Evolutionary conservation across 495 filamentous ascomycete species (phyloP), one percentile per base, ranked within the genome.

Genomic region (Neurospora tetraspora): DNA sequence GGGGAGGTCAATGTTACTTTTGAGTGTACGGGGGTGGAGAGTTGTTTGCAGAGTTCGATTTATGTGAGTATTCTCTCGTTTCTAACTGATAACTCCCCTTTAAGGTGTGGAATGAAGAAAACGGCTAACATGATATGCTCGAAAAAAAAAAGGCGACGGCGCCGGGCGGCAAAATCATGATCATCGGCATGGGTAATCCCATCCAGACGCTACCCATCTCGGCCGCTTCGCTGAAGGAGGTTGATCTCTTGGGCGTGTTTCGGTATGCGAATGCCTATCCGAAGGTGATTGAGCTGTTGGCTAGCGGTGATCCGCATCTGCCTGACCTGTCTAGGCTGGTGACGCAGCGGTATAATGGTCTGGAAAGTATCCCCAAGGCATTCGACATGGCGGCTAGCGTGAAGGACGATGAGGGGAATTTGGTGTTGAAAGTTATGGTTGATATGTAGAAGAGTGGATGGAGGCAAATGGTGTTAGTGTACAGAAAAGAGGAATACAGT

Each of bases 171-270:
- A 89, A 89, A 69, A 83, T 97, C 43, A 89, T 97, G 82, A 86
- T 97, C 71, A 92, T 98, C 70, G 95, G 95, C n/a, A 97, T 98
- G 94, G 95, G 95, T 27, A 92, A 87, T 61, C 94, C 95, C 2
- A 86, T 96, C 65, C 92, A 96, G 81, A 96, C 92, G 0, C 83
- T 97, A 5, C 94, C 94, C 5, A 88, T 97, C 70, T 93, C 91
- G 8, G 91, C 92, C 0, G 95, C 95, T 0, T 91, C 93, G 6
- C 84, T 96, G 36, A 88, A 93, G n/a, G 95, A 98, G 82, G 91
- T 98, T 11, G 95, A 98, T 82, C 87, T 98, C 10, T 86, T 96
- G 14, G 95, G 95, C 18, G 91, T 95, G 3, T 98, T 98, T 80
- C 86, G 95, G 39, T 98, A 98, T 74, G 93, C 92, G 69, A 91